Evolutionary conservation across 1,284 basidiomycete species (phyloP).

Genomic region (Tylopilus orsonianus): DNA sequence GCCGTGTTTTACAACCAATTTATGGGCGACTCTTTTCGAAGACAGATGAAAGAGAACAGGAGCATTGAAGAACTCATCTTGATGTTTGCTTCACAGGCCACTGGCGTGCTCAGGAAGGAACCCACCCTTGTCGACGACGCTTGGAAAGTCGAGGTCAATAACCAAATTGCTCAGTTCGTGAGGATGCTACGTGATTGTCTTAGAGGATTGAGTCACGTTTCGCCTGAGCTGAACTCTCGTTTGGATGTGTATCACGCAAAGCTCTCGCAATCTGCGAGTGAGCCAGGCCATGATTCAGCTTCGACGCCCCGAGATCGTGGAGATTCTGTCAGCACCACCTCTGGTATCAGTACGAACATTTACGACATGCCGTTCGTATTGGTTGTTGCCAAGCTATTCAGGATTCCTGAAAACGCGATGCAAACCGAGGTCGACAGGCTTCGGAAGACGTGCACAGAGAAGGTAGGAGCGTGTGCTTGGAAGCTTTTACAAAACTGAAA

Average conservation of each 20-base stretch:
- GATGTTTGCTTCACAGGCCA: slow-evolving; percentile 91
- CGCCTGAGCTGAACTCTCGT: slow-evolving; percentile 78
- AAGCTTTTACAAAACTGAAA: slow-evolving; percentile 7
- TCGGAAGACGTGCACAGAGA: slow-evolving; percentile 73
- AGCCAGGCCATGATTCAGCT: slow-evolving; percentile 68
- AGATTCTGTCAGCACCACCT: slow-evolving; percentile 48
- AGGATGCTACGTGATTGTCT: slow-evolving; percentile 83
- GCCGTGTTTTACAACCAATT: slow-evolving; percentile 90
- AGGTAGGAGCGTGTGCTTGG: slow-evolving; percentile 44
- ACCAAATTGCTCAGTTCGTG: slow-evolving; percentile 87
- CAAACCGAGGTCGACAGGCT: slow-evolving; percentile 77
- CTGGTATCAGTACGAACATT: slow-evolving; percentile 48
- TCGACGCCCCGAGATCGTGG: slow-evolving; percentile 53
- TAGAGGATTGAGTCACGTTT: slow-evolving; percentile 68
- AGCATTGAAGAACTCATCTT: slow-evolving; percentile 98
- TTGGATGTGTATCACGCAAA: slow-evolving; percentile 84
- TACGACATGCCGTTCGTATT: slow-evolving; percentile 76
- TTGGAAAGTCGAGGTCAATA: slow-evolving; percentile 92
- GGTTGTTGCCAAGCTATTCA: slow-evolving; percentile 75
- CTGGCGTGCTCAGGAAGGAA: slow-evolving; percentile 82
- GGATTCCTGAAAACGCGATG: slow-evolving; percentile 64
- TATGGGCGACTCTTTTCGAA: slow-evolving; percentile 79
- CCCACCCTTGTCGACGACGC: slow-evolving; percentile 71
- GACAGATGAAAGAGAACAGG: slow-evolving; percentile 92
- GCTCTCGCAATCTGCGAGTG: slow-evolving; percentile 60